phyloP scores from a whole-genome alignment of 352 stramenopile genomes.

The Phytophthora ramorum region DNA sequence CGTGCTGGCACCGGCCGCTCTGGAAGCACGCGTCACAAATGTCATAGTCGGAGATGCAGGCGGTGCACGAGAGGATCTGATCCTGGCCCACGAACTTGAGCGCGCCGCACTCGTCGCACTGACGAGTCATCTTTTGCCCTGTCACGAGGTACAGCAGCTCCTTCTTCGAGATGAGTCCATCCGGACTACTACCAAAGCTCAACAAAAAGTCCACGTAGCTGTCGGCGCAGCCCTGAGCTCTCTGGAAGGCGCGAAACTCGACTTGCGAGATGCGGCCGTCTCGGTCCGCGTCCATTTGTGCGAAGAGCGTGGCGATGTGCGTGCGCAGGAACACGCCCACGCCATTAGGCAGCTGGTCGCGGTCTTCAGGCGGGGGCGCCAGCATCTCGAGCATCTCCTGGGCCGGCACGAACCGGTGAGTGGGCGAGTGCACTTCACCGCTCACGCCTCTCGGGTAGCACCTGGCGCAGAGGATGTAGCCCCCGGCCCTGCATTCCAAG shows the following conservation, averaged over 20 bases:
- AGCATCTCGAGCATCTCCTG: constrained; percentile 45
- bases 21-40: constrained; percentile 37
- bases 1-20: constrained; percentile 36
- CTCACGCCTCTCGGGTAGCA: constrained; percentile 41
- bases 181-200: constrained; percentile 21
- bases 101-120: constrained; percentile 42
- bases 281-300: constrained; percentile 34
- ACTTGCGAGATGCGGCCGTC: constrained; percentile 32
- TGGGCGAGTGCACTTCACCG: constrained; percentile 29
- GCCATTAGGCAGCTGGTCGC: constrained; percentile 40
- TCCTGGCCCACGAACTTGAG: constrained; percentile 44
- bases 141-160: constrained; percentile 41
- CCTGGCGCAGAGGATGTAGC: constrained; percentile 43
- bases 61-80: constrained; percentile 39
- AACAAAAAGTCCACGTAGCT: constrained; percentile 47
- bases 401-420: constrained; percentile 39
- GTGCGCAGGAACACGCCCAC: constrained; percentile 43
- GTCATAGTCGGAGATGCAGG: constrained; percentile 40
- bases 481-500: constrained; percentile 38
- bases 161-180: constrained; percentile 38
- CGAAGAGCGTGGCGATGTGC: constrained; percentile 37
- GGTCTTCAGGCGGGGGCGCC: constrained; percentile 28
- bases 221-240: constrained; percentile 34
- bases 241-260: constrained; percentile 41
- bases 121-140: constrained; percentile 43